Evolutionary conservation across 352 stramenopile genomes (phyloP).

Genomic region (Phytophthora podocarpi): DNA sequence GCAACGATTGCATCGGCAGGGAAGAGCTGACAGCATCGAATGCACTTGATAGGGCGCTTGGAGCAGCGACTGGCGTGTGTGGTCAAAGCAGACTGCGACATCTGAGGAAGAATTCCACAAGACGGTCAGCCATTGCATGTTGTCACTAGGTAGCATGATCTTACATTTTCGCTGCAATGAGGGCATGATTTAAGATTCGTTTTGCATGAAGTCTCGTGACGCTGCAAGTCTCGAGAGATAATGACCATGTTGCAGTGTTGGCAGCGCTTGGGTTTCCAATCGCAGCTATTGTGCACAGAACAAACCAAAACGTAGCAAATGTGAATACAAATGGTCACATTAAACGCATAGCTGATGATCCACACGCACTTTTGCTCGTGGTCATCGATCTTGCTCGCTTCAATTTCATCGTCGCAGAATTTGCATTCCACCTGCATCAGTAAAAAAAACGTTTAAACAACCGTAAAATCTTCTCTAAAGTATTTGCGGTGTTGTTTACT

Average conservation of each 20-base stretch:
- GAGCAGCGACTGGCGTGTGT: slow-evolving; percentile 62
- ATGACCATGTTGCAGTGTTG: slow-evolving; percentile 88
- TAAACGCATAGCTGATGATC: background rate
- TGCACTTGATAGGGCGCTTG: slow-evolving; percentile 84
- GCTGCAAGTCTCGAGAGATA: slow-evolving; percentile 62
- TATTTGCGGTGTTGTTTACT: slow-evolving; percentile 1
- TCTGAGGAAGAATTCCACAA: slow-evolving; percentile 35
- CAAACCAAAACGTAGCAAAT: background rate
- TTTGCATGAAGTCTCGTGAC: slow-evolving; percentile 75
- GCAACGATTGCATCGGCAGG: slow-evolving; percentile 73
- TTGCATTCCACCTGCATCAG: slow-evolving; percentile 68
- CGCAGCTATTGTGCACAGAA: slow-evolving; percentile 43
- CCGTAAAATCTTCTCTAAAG: background rate
- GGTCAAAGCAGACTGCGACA: slow-evolving; percentile 50
- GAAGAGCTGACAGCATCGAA: slow-evolving; percentile 80
- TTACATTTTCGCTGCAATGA: slow-evolving; percentile 72
- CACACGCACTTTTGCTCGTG: slow-evolving; percentile 64
- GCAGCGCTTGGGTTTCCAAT: slow-evolving; percentile 80
- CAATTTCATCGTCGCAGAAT: slow-evolving; percentile 81
- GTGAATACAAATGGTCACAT: background rate
- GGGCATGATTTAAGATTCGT: slow-evolving; percentile 64
- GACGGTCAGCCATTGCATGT: background rate
- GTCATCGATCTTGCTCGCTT: slow-evolving; percentile 47
- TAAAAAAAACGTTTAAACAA: background rate
- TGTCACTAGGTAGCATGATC: background rate